These are phyloP conservation scores for Xylariaceae sp. DNA, from an alignment of 2,329 filamentous ascomycete species.

Conservation along the genomic window DNA sequence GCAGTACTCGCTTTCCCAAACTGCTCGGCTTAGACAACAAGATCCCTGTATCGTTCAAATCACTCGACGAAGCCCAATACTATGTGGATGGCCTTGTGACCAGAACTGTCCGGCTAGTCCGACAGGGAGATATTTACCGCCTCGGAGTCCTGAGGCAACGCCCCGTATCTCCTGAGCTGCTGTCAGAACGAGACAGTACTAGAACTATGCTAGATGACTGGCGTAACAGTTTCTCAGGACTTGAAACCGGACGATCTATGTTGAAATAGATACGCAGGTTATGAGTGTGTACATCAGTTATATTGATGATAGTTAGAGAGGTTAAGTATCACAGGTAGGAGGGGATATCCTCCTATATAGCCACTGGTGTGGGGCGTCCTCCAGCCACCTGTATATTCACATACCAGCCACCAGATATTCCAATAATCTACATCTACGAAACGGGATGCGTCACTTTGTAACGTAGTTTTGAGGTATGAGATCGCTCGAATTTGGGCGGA, in stretches of 20 bases:
- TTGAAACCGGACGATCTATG: conserved; percentile 7
- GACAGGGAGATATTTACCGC: conserved; percentile 34
- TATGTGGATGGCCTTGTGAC: conserved; percentile 36
- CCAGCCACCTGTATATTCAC: too few species aligned
- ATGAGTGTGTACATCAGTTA: too few species aligned
- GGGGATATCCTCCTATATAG: too few species aligned
- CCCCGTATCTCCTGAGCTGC: conserved; percentile 18
- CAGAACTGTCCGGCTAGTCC: conserved; percentile 37
- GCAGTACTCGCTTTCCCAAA: conserved; percentile 27
- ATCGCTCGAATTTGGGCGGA: conserved; percentile 40
- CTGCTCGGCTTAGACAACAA: conserved; percentile 29
- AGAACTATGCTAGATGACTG: conserved; percentile 34
- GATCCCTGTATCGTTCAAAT: conserved; percentile 25
- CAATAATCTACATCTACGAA: not conserved
- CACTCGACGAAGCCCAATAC: conserved; percentile 35
- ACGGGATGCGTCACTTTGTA: conserved; percentile 11
- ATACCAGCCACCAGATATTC: too few species aligned
- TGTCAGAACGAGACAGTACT: conserved; percentile 29
- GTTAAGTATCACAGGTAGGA: too few species aligned
- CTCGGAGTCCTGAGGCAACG: conserved; percentile 18
- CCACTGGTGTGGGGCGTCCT: too few species aligned
- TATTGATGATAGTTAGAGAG: too few species aligned
- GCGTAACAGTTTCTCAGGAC: conserved; percentile 31
- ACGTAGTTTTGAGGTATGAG: conserved; percentile 37
- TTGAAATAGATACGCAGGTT: too few species aligned